Conservation (phyloP, 2,329 filamentous ascomycete genomes). For the Aspergillus spinulosporus region DNA sequence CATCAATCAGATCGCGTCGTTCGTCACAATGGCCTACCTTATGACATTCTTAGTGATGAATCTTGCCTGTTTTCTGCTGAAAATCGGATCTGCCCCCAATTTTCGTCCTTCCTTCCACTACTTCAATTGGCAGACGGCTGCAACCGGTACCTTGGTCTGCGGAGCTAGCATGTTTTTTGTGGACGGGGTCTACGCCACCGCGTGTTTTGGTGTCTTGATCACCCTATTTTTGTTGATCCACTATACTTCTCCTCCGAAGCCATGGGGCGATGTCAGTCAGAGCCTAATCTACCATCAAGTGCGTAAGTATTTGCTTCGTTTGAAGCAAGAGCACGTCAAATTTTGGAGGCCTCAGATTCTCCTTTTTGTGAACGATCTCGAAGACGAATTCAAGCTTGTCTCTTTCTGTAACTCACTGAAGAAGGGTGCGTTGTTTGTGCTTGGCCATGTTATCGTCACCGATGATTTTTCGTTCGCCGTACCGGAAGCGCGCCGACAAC, state of each 20-base stretch:
- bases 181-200: constrained; percentile 74
- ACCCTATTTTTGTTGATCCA: constrained; percentile 83
- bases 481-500: constrained; percentile 76
- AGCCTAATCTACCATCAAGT: constrained; percentile 88
- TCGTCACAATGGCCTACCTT: constrained; percentile 88
- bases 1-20: constrained; percentile 83
- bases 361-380: constrained; percentile 76
- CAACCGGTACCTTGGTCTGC: constrained; percentile 71
- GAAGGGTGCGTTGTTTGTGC: constrained; percentile 79
- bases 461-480: constrained; percentile 77
- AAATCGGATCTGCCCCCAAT: constrained; percentile 84
- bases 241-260: constrained; percentile 79
- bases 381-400: constrained; percentile 78
- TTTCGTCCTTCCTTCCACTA: constrained; percentile 87
- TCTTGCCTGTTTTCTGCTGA: constrained; percentile 80
- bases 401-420: constrained; percentile 91
- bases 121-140: constrained; percentile 82
- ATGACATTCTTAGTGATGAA: constrained; percentile 93
- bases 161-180: constrained; percentile 88
- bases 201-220: constrained; percentile 71
- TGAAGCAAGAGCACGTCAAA: constrained; percentile 86
- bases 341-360: constrained; percentile 91
- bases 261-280: constrained; percentile 88
- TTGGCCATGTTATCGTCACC: constrained; percentile 85
- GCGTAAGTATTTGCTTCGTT: constrained; percentile 78